A percentile compares a stretch with the other conserved stretches of the same genome.
phyloP scores from a whole-genome alignment of 345 rosid genomes.

The Passiflora organensis region DNA sequence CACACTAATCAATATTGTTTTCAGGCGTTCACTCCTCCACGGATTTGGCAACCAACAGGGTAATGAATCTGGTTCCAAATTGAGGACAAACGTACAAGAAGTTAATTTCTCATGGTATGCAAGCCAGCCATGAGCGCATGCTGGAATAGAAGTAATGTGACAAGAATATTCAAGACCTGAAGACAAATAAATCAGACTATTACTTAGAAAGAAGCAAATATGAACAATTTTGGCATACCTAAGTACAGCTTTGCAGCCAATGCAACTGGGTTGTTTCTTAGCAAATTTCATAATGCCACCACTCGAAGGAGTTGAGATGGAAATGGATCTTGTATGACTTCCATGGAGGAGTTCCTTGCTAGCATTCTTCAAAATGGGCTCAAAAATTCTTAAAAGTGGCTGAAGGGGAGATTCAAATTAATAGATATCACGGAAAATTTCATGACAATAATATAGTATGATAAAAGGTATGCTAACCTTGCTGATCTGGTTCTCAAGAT shows the following conservation, averaged over 20 bases:
- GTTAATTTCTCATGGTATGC: no score
- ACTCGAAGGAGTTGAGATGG: constrained; percentile 82
- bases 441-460: constrained; percentile 2
- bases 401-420: constrained; percentile 32
- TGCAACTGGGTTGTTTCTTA: constrained; percentile 74
- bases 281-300: constrained; percentile 96
- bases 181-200: no score
- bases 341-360: constrained; percentile 89
- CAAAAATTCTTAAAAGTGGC: constrained; percentile 94
- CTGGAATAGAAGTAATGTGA: no score
- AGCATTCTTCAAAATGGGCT: constrained; percentile 95
- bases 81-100: no score
- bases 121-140: no score
- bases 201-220: neutral
- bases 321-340: constrained; percentile 86
- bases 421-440: neutral
- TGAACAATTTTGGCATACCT: constrained; percentile 32
- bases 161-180: no score
- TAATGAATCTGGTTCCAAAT: no score
- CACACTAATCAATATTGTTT: no score
- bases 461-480: constrained; percentile 50
- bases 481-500: constrained; percentile 91
- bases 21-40: no score
- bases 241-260: constrained; percentile 81
- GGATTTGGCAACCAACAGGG: no score